Percentiles rank a stretch among this genome's conserved stretches.
Evolutionary conservation across 2,329 filamentous ascomycete genomes (phyloP).

Genomic region (Graphilbum ipis-grandicollis): DNA sequence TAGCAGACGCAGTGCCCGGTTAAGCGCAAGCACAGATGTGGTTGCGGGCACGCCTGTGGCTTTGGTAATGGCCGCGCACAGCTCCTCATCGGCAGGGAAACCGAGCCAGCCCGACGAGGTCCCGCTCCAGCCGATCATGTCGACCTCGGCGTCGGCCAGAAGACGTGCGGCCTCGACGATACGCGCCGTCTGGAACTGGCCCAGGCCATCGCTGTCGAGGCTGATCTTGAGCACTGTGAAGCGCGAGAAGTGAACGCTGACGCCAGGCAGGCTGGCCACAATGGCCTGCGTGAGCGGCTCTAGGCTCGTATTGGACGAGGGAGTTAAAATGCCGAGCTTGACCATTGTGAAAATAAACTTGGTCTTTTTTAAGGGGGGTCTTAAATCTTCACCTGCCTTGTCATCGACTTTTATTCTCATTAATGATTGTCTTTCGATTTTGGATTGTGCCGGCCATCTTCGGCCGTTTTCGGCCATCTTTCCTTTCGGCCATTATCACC

Average conservation of each 20-base stretch:
- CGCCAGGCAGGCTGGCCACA: constrained; percentile 12
- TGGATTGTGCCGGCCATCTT: not conserved
- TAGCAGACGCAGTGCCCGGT: constrained; percentile 5
- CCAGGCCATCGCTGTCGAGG: constrained; percentile 13
- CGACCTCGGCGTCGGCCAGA: constrained; percentile 19
- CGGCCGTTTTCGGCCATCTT: not conserved
- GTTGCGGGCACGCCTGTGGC: constrained; percentile 20
- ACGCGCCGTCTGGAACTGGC: constrained; percentile 13
- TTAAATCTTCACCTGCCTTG: too few species aligned
- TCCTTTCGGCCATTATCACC: too few species aligned
- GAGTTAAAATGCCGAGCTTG: constrained; percentile 22
- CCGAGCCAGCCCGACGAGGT: constrained; percentile 21
- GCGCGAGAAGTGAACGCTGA: constrained; percentile 24
- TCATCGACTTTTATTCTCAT: too few species aligned
- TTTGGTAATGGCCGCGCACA: constrained; percentile 20
- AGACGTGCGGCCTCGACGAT: constrained; percentile 18
- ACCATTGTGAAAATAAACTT: too few species aligned
- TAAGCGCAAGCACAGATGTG: constrained; percentile 22
- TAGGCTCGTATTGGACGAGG: constrained; percentile 24
- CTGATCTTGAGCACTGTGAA: constrained; percentile 22
- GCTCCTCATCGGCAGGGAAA: constrained; percentile 20
- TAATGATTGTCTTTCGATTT: too few species aligned
- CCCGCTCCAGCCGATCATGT: constrained; percentile 21
- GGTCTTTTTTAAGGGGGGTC: too few species aligned
- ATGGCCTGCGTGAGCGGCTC: constrained; percentile 23